Conservation (phyloP, 345 rosid genomes). For the Murraya paniculata region DNA sequence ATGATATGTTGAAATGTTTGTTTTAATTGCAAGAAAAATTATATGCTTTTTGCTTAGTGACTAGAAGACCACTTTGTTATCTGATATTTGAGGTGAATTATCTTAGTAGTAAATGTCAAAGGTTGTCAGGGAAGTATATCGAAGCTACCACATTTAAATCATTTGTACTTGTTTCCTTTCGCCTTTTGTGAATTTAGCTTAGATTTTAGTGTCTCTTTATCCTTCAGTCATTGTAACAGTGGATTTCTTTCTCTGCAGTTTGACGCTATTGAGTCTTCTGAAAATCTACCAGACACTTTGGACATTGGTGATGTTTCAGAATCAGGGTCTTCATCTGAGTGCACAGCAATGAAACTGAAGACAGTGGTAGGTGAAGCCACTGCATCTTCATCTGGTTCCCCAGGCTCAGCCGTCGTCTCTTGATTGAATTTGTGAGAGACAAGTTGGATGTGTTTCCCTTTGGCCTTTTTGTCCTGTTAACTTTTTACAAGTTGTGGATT, state of each 20-base stretch:
- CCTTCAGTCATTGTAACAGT: background rate
- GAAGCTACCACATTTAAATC: background rate
- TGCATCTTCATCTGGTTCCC: slow-evolving; percentile 47
- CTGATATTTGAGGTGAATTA: background rate
- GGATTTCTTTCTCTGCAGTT: slow-evolving; percentile 38
- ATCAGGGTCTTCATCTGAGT: slow-evolving; percentile 30
- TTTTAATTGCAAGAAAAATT: background rate
- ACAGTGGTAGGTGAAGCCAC: slow-evolving; percentile 44
- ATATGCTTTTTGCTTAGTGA: background rate
- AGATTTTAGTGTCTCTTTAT: background rate
- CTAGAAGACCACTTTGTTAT: background rate
- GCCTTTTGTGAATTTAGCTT: background rate
- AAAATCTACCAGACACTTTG: slow-evolving; percentile 71
- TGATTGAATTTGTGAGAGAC: slow-evolving; percentile 19
- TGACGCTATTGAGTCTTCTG: slow-evolving; percentile 47
- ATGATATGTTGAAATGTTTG: background rate
- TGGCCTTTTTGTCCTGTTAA: background rate
- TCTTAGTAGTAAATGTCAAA: background rate
- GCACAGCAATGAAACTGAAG: slow-evolving; percentile 48
- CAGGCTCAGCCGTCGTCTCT: slow-evolving; percentile 31
- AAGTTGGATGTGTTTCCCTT: slow-evolving; percentile 9
- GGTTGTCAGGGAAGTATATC: slow-evolving; percentile 3
- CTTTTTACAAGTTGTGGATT: slow-evolving; percentile 19
- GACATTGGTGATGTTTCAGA: slow-evolving; percentile 88
- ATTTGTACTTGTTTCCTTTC: background rate